Conservation (phyloP, 345 rosid genomes). For the Leavenworthia alabamica region DNA sequence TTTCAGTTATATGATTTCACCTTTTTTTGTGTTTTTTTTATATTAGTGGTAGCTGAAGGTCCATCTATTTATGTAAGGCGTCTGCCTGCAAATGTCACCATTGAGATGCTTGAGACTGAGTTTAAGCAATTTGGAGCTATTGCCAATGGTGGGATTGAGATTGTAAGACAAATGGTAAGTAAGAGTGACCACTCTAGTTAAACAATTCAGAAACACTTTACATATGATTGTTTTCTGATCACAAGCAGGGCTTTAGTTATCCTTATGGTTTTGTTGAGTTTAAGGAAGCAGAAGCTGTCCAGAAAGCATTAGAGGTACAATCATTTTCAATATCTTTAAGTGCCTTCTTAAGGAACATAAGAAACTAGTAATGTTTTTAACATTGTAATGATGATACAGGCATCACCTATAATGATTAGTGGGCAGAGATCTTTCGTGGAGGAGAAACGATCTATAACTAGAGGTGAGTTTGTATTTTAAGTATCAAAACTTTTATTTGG, state of each 20-base stretch:
- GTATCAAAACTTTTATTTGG: neutral
- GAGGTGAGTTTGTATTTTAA: conserved; percentile 14
- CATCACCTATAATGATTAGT: conserved; percentile 66
- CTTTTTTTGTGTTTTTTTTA: neutral
- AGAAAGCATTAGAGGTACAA: conserved; percentile 78
- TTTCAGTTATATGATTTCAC: neutral
- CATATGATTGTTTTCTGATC: neutral
- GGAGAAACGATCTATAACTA: conserved; percentile 39
- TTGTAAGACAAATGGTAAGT: conserved; percentile 13
- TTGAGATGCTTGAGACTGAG: conserved; percentile 55
- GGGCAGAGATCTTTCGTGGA: conserved; percentile 68
- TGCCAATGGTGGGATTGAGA: conserved; percentile 44
- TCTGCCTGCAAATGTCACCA: conserved; percentile 57
- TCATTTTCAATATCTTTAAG: neutral
- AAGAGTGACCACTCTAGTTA: neutral
- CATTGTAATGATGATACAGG: conserved; percentile 35
- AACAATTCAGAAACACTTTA: neutral
- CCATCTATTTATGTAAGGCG: conserved; percentile 75
- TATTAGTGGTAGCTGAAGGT: conserved; percentile 46
- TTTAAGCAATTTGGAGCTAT: conserved; percentile 82
- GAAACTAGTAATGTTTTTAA: neutral
- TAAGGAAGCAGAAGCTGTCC: conserved; percentile 62
- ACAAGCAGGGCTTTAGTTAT: conserved; percentile 44
- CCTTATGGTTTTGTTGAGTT: conserved; percentile 92
- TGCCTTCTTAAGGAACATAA: too few relatives aligned